These are phyloP conservation scores for Pseudisothecium myosuroides DNA, from an alignment of 225 moss, liverwort and hornwort genomes.

Conservation along the genomic window DNA sequence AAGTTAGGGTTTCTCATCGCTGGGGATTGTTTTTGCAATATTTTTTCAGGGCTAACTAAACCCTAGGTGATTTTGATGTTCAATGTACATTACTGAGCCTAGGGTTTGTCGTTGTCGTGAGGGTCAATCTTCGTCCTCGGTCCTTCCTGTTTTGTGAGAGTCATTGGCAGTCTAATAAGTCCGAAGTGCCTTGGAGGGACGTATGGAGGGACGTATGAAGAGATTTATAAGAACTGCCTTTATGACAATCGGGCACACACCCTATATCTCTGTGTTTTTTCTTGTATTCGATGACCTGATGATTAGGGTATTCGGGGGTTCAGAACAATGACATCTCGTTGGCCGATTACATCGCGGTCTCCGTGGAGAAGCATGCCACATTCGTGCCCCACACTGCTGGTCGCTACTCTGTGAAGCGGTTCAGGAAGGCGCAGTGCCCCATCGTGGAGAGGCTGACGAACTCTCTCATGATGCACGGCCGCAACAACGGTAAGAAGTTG, in stretches of 20 bases:
- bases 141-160: neutral
- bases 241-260: too few relatives aligned
- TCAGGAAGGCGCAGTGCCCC: constrained; percentile 74
- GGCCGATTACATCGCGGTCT: constrained; percentile 72
- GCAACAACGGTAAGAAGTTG: constrained; percentile 78
- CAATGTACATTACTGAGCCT: too few relatives aligned
- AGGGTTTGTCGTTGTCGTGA: neutral
- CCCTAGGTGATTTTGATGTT: neutral
- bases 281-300: neutral
- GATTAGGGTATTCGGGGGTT: neutral
- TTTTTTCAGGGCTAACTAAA: neutral
- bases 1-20: neutral
- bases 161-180: neutral
- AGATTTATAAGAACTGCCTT: too few relatives aligned
- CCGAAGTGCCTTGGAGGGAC: neutral
- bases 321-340: constrained; percentile 73
- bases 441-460: constrained; percentile 77
- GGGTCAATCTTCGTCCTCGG: neutral
- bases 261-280: too few relatives aligned
- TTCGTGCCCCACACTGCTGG: constrained; percentile 78
- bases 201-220: neutral
- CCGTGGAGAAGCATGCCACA: constrained; percentile 57
- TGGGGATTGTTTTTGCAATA: neutral
- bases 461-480: constrained; percentile 90
- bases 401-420: constrained; percentile 74